These are phyloP conservation scores for Pleurotus tuoliensis DNA, from an alignment of 768 basidiomycete species.

Conservation along the genomic window DNA sequence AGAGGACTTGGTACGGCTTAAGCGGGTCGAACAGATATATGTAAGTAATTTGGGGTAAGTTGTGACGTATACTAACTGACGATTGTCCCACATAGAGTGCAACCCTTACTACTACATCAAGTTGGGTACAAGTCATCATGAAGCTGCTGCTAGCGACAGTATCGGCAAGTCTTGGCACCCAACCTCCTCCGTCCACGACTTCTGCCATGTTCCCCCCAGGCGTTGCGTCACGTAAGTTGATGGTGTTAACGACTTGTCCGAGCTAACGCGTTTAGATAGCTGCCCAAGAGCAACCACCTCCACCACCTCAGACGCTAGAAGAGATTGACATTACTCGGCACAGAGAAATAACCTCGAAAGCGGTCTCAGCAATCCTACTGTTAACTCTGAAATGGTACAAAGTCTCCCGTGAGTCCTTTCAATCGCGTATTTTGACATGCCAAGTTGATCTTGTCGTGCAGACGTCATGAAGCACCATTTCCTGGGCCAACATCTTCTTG, in stretches of 20 bases:
- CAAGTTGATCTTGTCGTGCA: slow-evolving; percentile 25
- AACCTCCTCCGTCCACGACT: slow-evolving; percentile 61
- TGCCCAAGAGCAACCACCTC: slow-evolving; percentile 62
- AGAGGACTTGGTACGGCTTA: slow-evolving; percentile 82
- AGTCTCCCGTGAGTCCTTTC: slow-evolving; percentile 75
- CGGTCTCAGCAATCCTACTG: slow-evolving; percentile 90
- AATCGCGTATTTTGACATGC: background rate
- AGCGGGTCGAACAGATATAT: slow-evolving; percentile 90
- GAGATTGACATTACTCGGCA: slow-evolving; percentile 93
- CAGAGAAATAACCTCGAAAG: slow-evolving; percentile 96
- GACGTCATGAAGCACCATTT: slow-evolving; percentile 99
- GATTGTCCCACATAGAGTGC: slow-evolving; percentile 51
- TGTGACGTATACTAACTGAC: background rate
- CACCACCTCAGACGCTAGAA: slow-evolving; percentile 74
- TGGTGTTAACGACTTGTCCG: slow-evolving; percentile 1
- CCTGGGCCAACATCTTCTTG: slow-evolving; percentile 90
- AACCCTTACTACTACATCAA: slow-evolving; percentile 78
- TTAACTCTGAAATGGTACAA: slow-evolving; percentile 97
- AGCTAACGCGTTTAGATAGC: slow-evolving; percentile 7
- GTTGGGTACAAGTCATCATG: slow-evolving; percentile 89
- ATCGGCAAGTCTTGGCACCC: slow-evolving; percentile 68
- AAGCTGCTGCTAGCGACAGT: slow-evolving; percentile 93
- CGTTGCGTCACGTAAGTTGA: slow-evolving; percentile 55
- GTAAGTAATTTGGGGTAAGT: slow-evolving; percentile 39
- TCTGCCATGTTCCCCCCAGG: slow-evolving; percentile 72